Conservation (phyloP, 2,329 filamentous ascomycete genomes). For the Trichoderma oligosporum region DNA sequence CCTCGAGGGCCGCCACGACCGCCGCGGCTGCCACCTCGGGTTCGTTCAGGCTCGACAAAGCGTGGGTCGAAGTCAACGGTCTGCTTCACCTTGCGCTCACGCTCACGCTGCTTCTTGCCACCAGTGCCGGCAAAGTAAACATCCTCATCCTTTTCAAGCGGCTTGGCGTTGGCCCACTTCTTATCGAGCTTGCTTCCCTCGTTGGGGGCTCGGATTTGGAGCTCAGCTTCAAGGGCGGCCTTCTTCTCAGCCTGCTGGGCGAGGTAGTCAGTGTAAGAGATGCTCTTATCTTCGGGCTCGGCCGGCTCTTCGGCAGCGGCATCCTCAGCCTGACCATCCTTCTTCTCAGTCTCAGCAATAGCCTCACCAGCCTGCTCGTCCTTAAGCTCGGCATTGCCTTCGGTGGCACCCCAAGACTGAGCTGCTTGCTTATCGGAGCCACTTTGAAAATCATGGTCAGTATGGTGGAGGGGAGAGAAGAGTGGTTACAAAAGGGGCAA, state of each 20-base stretch:
- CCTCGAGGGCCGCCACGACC: slow-evolving; percentile 52
- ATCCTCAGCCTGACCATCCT: slow-evolving; percentile 58
- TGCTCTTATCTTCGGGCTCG: slow-evolving; percentile 78
- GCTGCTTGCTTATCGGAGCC: slow-evolving; percentile 83
- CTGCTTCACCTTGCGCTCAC: slow-evolving; percentile 89
- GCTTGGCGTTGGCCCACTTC: slow-evolving; percentile 88
- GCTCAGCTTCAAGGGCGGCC: slow-evolving; percentile 58
- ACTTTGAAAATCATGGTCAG: slow-evolving; percentile 42
- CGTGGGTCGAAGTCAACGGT: slow-evolving; percentile 83
- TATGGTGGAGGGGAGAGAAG: background rate
- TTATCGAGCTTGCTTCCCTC: slow-evolving; percentile 84
- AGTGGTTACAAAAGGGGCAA: background rate
- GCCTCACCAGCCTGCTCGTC: slow-evolving; percentile 90
- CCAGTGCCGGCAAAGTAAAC: slow-evolving; percentile 72
- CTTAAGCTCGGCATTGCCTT: slow-evolving; percentile 78
- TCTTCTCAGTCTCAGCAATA: slow-evolving; percentile 81
- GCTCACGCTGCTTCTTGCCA: slow-evolving; percentile 80
- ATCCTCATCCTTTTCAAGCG: slow-evolving; percentile 60
- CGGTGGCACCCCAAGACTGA: slow-evolving; percentile 82
- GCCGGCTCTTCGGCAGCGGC: slow-evolving; percentile 45
- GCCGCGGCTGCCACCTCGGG: slow-evolving; percentile 50
- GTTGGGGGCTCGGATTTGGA: slow-evolving; percentile 83
- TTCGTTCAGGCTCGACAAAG: slow-evolving; percentile 66
- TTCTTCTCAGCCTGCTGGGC: slow-evolving; percentile 71
- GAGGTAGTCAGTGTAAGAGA: slow-evolving; percentile 87